Percentiles rank a stretch among this genome's conserved stretches.
phyloP scores from a whole-genome alignment of 805 yeast species.

The Clavispora phyllophila region DNA sequence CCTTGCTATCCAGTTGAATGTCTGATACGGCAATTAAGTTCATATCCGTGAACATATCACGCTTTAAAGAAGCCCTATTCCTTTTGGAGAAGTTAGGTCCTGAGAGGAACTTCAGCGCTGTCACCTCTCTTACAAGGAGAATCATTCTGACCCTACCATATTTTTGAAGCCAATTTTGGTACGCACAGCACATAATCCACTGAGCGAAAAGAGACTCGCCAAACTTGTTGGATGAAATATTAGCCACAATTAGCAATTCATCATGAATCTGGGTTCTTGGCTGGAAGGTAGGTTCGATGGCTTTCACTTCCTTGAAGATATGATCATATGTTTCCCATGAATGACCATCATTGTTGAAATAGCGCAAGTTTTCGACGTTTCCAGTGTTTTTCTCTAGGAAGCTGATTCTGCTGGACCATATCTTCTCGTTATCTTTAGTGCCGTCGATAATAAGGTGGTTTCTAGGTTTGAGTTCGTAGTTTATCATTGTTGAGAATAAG shows the following conservation, averaged over 20 bases:
- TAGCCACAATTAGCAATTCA: constrained; percentile 54
- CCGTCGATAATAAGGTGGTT: constrained; percentile 62
- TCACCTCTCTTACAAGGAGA: constrained; percentile 56
- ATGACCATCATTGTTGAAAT: constrained; percentile 49
- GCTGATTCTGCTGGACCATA: constrained; percentile 26
- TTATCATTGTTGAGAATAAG: constrained; percentile 56
- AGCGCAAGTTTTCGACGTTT: constrained; percentile 28
- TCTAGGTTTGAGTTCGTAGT: constrained; percentile 55
- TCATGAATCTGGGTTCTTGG: constrained; percentile 42
- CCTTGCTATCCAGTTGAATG: constrained; percentile 6
- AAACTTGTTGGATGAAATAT: constrained; percentile 44
- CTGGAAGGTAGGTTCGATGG: constrained; percentile 26
- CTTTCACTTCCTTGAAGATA: constrained; percentile 42
- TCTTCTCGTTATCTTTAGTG: constrained; percentile 22
- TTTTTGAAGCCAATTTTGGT: constrained; percentile 68
- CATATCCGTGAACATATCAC: constrained; percentile 59
- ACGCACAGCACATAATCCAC: constrained; percentile 63
- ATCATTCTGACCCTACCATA: constrained; percentile 73
- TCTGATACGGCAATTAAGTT: constrained; percentile 48
- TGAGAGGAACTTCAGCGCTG: constrained; percentile 56
- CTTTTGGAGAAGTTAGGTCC: constrained; percentile 48
- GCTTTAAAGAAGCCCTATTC: constrained; percentile 57
- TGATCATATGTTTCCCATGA: constrained; percentile 58
- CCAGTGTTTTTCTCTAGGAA: constrained; percentile 19
- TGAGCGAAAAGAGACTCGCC: constrained; percentile 72